These are phyloP conservation scores for Populus trichocarpa DNA, from an alignment of 441 rosid genomes.

Conservation along the genomic window DNA sequence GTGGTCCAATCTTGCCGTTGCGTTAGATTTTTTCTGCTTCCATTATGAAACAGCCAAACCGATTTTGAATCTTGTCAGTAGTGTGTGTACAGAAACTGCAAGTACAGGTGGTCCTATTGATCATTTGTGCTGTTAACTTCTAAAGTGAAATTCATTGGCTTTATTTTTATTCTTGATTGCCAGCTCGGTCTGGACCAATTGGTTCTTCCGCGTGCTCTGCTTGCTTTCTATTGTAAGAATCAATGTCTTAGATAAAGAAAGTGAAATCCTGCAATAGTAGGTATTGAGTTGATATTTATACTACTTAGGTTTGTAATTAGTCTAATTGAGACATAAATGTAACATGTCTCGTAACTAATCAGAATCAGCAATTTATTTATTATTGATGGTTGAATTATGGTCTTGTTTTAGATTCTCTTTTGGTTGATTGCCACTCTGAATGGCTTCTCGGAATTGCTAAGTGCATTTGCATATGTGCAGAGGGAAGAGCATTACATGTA, in stretches of 20 bases:
- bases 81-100: background rate
- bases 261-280: background rate
- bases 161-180: background rate
- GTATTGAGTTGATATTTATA: background rate
- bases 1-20: background rate
- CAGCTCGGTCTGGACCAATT: background rate
- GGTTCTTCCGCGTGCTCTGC: background rate
- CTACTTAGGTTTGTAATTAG: background rate
- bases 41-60: background rate
- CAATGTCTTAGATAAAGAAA: background rate
- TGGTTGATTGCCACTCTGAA: background rate
- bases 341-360: background rate
- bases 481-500: background rate
- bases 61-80: conserved; percentile 8
- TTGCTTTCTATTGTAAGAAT: background rate
- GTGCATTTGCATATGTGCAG: background rate
- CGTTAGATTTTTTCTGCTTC: conserved; percentile 1
- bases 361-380: background rate
- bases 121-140: background rate
- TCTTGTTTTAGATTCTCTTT: background rate
- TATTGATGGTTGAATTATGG: background rate
- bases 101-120: conserved; percentile 14
- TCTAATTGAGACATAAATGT: background rate
- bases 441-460: background rate
- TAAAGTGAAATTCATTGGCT: background rate